phyloP scores from a whole-genome alignment of 75 land plant species.

The Gnetum montanum region DNA sequence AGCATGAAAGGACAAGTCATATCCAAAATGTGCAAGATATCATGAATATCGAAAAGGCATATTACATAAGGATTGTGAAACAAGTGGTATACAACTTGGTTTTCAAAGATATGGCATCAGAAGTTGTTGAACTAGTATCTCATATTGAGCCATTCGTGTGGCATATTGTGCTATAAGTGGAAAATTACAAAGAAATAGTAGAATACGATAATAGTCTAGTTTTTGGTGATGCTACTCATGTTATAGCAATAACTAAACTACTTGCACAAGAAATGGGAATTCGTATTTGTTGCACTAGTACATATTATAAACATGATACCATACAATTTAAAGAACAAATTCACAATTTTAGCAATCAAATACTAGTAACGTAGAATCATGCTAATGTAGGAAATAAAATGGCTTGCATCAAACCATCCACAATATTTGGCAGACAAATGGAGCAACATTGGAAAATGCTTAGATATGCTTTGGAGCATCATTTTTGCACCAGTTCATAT shows the following conservation, averaged over 20 bases:
- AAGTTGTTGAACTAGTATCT: slow-evolving; percentile 3
- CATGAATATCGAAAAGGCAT: background rate
- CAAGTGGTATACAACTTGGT: slow-evolving; percentile 3
- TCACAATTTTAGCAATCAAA: slow-evolving; percentile 1
- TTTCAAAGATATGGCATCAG: slow-evolving; percentile 9
- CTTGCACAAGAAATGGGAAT: slow-evolving; percentile 7
- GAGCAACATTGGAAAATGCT: background rate
- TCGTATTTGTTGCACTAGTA: background rate
- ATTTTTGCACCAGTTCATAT: slow-evolving; percentile 1
- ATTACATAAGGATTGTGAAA: background rate
- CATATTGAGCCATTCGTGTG: slow-evolving; percentile 2
- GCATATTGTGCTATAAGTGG: background rate
- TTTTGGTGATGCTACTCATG: no score
- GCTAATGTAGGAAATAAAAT: background rate
- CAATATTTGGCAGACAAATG: background rate
- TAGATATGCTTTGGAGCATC: no score
- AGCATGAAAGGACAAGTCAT: background rate
- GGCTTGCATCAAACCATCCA: background rate
- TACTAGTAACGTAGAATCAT: slow-evolving; percentile 2
- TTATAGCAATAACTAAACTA: slow-evolving; percentile 7
- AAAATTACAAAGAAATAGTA: background rate
- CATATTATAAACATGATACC: no score
- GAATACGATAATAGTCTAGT: no score
- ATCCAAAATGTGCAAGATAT: background rate
- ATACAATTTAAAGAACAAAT: slow-evolving; percentile 8